Percentiles rank a stretch among this genome's conserved stretches.
phyloP scores from a whole-genome alignment of 768 basidiomycete genomes.

The Rhodotorula graminis region DNA sequence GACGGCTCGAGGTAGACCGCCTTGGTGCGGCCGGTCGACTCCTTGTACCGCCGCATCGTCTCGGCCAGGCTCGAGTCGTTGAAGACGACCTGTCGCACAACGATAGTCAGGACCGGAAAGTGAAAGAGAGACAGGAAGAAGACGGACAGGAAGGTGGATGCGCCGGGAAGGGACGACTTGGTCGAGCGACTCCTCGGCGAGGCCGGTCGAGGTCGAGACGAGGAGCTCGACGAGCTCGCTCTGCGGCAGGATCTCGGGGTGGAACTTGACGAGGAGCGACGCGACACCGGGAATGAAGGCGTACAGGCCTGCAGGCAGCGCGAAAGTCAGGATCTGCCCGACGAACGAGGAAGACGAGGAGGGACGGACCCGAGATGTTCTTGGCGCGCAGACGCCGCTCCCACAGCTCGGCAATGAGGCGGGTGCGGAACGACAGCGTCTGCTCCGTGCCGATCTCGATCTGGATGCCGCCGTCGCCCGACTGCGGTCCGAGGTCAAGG shows the following conservation, averaged over 20 bases:
- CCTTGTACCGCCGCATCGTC: conserved; percentile 59
- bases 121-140: no score
- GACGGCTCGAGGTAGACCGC: conserved; percentile 66
- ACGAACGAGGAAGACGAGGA: not conserved
- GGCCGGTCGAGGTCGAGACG: conserved; percentile 32
- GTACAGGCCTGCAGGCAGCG: conserved; percentile 6
- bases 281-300: conserved; percentile 26
- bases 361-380: conserved; percentile 56
- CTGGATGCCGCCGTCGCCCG: conserved; percentile 62
- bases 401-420: conserved; percentile 52
- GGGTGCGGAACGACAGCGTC: conserved; percentile 56
- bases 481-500: conserved; percentile 46
- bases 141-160: conserved; percentile 54
- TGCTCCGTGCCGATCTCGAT: conserved; percentile 60
- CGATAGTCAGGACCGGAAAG: no score
- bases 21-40: conserved; percentile 52
- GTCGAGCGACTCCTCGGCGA: conserved; percentile 34
- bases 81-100: conserved; percentile 50
- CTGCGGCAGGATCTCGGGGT: conserved; percentile 53
- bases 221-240: conserved; percentile 51
- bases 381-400: conserved; percentile 56
- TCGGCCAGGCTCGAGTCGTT: conserved; percentile 60
- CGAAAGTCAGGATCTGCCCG: not conserved
- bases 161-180: conserved; percentile 55
- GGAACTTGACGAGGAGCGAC: conserved; percentile 53